Evolutionary conservation across 805 yeast genomes (phyloP).

Genomic region (Priceomyces carsonii): DNA sequence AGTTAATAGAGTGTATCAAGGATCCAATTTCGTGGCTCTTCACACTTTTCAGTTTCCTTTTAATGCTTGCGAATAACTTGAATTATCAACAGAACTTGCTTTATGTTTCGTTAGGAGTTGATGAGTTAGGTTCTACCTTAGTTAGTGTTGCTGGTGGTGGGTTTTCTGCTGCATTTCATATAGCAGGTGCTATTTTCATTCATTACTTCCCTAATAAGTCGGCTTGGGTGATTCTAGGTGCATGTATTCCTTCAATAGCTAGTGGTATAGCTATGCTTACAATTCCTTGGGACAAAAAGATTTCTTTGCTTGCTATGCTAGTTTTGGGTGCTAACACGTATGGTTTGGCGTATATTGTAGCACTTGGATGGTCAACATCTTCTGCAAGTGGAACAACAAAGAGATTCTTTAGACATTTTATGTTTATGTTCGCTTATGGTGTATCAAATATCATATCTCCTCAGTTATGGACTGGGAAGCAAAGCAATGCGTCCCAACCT

Average conservation of each 20-base stretch:
- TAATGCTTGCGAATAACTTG: conserved; percentile 6
- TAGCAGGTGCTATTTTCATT: conserved; percentile 5
- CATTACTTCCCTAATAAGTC: conserved; percentile 4
- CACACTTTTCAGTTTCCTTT: conserved; percentile 3
- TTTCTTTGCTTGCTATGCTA: conserved; percentile 8
- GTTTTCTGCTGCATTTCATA: conserved; percentile 41
- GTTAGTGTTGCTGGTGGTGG: conserved; percentile 58
- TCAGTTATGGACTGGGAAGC: conserved; percentile 43
- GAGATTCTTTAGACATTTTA: conserved; percentile 43
- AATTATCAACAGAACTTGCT: conserved; percentile 7
- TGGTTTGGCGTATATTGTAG: conserved; percentile 13
- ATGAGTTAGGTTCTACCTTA: conserved; percentile 47
- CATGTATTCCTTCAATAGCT: conserved; percentile 6
- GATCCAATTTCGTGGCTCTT: conserved; percentile 33
- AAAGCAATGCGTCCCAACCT: conserved; percentile 30
- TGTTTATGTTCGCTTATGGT: conserved; percentile 43
- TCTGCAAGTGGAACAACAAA: conserved; percentile 46
- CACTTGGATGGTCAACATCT: conserved; percentile 18
- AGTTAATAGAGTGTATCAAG: conserved; percentile 45
- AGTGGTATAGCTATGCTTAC: conserved; percentile 6
- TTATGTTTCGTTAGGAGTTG: conserved; percentile 17
- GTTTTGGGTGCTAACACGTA: conserved; percentile 6
- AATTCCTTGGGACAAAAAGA: conserved; percentile 7
- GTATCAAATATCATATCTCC: conserved; percentile 54
- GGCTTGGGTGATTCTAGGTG: conserved; percentile 3